Conservation (phyloP, 1,139 yeast genomes). For the Candida sanyaensis region DNA sequence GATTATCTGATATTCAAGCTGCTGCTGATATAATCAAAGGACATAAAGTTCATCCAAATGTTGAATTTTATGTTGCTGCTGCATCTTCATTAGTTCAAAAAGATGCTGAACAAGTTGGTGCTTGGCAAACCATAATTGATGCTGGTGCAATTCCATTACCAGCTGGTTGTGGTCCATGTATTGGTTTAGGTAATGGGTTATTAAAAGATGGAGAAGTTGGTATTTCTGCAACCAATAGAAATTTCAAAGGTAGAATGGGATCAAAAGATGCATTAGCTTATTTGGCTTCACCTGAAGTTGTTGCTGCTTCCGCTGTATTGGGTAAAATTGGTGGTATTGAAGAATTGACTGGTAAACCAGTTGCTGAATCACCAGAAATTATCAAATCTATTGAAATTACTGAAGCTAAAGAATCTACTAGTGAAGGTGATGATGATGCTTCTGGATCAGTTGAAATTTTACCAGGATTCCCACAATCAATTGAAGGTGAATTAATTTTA, state of each 20-base stretch:
- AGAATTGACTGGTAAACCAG: constrained; percentile 65
- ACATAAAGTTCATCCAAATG: constrained; percentile 81
- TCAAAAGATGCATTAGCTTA: constrained; percentile 94
- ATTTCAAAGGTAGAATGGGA: constrained; percentile 99
- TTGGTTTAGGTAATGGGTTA: constrained; percentile 93
- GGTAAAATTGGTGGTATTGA: constrained; percentile 95
- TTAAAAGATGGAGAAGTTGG: constrained; percentile 96
- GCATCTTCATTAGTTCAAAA: constrained; percentile 92
- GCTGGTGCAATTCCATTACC: constrained; percentile 97
- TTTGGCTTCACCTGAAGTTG: constrained; percentile 96
- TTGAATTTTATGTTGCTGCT: constrained; percentile 95
- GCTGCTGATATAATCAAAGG: constrained; percentile 88
- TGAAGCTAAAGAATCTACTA: constrained; percentile 27
- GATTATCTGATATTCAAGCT: constrained; percentile 88
- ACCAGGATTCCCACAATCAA: constrained; percentile 86
- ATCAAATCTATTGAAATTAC: constrained; percentile 46
- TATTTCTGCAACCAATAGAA: constrained; percentile 96
- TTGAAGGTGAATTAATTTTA: constrained; percentile 88
- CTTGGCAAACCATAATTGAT: constrained; percentile 85
- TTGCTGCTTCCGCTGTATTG: constrained; percentile 93
- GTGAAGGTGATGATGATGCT: constrained; percentile 29
- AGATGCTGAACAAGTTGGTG: constrained; percentile 88
- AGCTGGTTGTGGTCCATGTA: constrained; percentile 99
- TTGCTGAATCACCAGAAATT: constrained; percentile 49
- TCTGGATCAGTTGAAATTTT: constrained; percentile 63